phyloP scores from a whole-genome alignment of 148 eudicot genomes.

The Pouteria glomerata region DNA sequence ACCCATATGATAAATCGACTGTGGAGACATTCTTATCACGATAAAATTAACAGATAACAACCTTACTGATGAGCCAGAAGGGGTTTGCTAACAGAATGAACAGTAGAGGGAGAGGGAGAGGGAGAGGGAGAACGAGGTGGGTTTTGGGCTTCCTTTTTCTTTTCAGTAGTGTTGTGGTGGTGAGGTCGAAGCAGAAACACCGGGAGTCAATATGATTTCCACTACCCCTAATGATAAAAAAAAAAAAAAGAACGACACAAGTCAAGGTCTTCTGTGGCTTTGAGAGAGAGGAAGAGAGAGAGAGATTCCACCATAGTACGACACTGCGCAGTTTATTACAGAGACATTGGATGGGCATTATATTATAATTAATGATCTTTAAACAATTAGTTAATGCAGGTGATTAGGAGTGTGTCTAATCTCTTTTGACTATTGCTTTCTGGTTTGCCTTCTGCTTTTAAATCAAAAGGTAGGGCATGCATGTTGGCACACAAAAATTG shows the following conservation, averaged over 20 bases:
- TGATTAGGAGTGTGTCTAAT: too few relatives aligned
- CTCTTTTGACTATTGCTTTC: too few relatives aligned
- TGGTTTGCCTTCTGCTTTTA: too few relatives aligned
- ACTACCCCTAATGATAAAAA: slow-evolving; percentile 9
- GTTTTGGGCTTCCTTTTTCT: not conserved
- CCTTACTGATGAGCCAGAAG: slow-evolving; percentile 5
- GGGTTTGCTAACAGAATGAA: slow-evolving; percentile 23
- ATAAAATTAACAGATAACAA: not conserved
- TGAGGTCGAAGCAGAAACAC: slow-evolving; percentile 28
- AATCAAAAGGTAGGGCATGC: too few relatives aligned
- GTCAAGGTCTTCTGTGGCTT: slow-evolving; percentile 4
- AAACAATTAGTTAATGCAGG: too few relatives aligned
- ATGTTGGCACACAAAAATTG: too few relatives aligned
- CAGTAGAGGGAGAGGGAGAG: not conserved
- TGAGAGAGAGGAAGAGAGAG: too few relatives aligned
- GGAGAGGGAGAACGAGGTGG: slow-evolving; percentile 5
- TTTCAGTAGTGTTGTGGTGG: slow-evolving; percentile 9
- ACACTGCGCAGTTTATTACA: too few relatives aligned
- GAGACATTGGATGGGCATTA: too few relatives aligned
- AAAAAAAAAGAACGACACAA: not conserved
- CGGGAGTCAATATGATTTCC: slow-evolving; percentile 24
- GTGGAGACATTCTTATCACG: not conserved
- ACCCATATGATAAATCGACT: slow-evolving; percentile 13
- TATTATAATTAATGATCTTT: too few relatives aligned
- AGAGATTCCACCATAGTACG: too few relatives aligned